Evolutionary conservation across 1,139 yeast species (phyloP).

Genomic region (Pneumocystis canis): DNA sequence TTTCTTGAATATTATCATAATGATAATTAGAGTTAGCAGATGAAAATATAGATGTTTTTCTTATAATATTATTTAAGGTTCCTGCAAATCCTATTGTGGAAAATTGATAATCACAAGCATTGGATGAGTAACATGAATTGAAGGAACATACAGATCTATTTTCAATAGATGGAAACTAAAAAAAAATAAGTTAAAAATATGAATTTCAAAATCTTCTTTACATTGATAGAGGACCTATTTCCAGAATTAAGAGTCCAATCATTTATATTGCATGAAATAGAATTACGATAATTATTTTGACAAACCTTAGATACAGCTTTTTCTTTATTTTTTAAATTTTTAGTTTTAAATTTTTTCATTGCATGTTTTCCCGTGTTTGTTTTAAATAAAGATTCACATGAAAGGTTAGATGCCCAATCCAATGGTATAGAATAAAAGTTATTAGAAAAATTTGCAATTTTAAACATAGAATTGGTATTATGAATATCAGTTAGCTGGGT

Average conservation of each 20-base stretch:
- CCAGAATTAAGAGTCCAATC: neutral
- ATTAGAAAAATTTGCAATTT: neutral
- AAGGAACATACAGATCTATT: neutral
- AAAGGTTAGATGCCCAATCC: neutral
- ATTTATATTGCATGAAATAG: neutral
- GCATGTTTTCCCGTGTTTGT: neutral
- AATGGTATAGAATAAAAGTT: neutral
- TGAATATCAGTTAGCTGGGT: neutral
- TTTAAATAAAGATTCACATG: neutral
- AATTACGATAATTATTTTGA: neutral
- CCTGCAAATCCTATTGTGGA: slow-evolving; percentile 17
- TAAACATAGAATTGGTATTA: neutral
- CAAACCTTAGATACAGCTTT: neutral
- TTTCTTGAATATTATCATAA: slow-evolving; percentile 30
- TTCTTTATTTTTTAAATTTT: neutral
- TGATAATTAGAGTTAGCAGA: neutral
- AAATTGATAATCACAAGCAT: slow-evolving; percentile 6
- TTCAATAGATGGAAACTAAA: neutral
- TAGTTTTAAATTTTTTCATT: neutral
- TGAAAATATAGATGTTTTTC: slow-evolving; percentile 22
- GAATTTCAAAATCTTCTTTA: neutral
- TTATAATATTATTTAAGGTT: slow-evolving; percentile 23
- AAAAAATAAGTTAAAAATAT: neutral
- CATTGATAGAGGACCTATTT: neutral
- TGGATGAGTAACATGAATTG: neutral